These are phyloP conservation scores for Excoecaria agallocha DNA, from an alignment of 345 rosid species.

Conservation along the genomic window DNA sequence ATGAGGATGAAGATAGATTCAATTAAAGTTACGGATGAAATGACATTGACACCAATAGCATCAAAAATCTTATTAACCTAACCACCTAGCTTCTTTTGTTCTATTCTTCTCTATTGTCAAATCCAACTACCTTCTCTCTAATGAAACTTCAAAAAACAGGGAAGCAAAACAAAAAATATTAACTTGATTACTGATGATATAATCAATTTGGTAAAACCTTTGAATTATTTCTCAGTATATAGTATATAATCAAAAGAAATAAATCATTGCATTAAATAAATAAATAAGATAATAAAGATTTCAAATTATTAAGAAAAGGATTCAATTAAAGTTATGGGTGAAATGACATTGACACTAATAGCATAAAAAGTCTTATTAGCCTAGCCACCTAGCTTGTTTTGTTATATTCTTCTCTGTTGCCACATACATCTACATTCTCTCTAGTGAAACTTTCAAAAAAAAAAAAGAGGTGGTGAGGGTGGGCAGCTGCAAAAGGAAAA, in stretches of 20 bases:
- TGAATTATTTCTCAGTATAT: background rate
- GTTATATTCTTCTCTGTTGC: background rate
- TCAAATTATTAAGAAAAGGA: background rate
- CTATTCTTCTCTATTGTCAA: background rate
- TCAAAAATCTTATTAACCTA: background rate
- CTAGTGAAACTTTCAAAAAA: background rate
- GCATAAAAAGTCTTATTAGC: background rate
- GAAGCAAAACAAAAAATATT: background rate
- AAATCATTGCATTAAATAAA: background rate
- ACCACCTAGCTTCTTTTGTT: background rate
- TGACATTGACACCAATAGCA: background rate
- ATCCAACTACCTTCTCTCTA: background rate
- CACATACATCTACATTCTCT: background rate
- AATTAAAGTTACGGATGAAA: slow-evolving; percentile 1
- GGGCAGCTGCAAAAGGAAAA: background rate
- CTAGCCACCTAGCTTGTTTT: background rate
- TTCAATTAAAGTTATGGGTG: background rate
- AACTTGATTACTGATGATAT: background rate
- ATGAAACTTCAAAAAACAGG: background rate
- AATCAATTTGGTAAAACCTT: background rate
- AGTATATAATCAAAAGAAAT: background rate
- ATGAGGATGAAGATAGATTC: background rate
- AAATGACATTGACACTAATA: background rate
- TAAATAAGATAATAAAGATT: background rate
- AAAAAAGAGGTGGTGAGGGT: background rate